Percentiles rank a stretch among this genome's conserved stretches.
phyloP scores from a whole-genome alignment of 2,329 filamentous ascomycete species.

The Penicillium thymicola region DNA sequence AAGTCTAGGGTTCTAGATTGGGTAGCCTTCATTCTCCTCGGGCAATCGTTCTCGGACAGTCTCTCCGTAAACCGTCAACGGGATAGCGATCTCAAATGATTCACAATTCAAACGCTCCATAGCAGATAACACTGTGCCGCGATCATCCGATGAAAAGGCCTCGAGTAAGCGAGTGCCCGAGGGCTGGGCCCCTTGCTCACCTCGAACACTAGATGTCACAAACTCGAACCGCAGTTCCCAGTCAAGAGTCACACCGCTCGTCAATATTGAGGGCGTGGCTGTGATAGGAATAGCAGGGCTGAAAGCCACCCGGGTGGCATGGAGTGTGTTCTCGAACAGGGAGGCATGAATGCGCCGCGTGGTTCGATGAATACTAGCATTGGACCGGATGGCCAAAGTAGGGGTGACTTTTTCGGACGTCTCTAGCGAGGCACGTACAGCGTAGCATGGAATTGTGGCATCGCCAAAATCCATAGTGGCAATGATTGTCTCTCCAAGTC shows the following conservation, averaged over 20 bases:
- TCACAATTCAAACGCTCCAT: conserved; percentile 77
- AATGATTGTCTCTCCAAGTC: conserved; percentile 81
- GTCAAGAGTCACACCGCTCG: conserved; percentile 78
- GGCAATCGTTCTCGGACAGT: conserved; percentile 44
- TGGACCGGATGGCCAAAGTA: conserved; percentile 76
- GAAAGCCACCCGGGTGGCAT: conserved; percentile 74
- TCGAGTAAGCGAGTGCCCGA: conserved; percentile 63
- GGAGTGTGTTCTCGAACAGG: conserved; percentile 78
- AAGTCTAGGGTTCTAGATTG: conserved; percentile 31
- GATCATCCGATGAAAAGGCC: conserved; percentile 72
- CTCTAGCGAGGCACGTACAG: conserved; percentile 79
- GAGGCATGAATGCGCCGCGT: conserved; percentile 78
- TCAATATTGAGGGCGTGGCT: conserved; percentile 88
- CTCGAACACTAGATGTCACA: conserved; percentile 64
- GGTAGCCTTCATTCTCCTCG: conserved; percentile 41
- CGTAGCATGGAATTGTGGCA: conserved; percentile 78
- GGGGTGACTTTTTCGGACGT: conserved; percentile 80
- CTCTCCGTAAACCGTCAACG: conserved; percentile 72
- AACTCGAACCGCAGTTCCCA: conserved; percentile 94
- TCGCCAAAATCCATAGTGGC: conserved; percentile 79
- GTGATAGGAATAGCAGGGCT: conserved; percentile 75
- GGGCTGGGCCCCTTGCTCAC: conserved; percentile 37
- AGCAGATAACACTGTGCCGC: conserved; percentile 72
- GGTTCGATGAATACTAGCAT: conserved; percentile 79
- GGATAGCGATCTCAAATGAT: conserved; percentile 86